Conservation (phyloP, 2,329 filamentous ascomycete genomes). For the Colletotrichum limetticola region DNA sequence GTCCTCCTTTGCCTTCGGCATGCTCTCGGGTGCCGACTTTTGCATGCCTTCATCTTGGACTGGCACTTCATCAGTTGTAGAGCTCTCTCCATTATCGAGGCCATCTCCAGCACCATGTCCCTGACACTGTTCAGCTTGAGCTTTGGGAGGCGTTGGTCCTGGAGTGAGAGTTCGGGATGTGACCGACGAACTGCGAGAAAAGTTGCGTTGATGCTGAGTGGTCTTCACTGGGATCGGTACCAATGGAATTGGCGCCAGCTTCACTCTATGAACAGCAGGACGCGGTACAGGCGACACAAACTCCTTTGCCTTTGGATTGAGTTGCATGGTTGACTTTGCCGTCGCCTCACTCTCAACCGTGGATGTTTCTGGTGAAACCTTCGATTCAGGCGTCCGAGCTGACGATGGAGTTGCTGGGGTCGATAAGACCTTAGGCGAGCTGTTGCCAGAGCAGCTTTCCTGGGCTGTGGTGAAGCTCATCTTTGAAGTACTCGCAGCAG, state of each 20-base stretch:
- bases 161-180: conserved; percentile 21
- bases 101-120: not conserved
- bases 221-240: conserved; percentile 22
- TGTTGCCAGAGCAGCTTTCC: conserved; percentile 4
- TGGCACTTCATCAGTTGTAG: not conserved
- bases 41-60: not conserved
- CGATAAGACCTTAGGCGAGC: not conserved
- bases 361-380: not conserved
- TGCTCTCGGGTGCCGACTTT: not conserved
- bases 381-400: not conserved
- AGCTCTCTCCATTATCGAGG: not conserved
- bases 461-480: conserved; percentile 14
- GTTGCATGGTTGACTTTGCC: not conserved
- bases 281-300: conserved; percentile 5
- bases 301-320: conserved; percentile 24
- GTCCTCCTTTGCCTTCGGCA: not conserved
- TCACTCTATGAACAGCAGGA: not conserved
- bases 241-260: conserved; percentile 3
- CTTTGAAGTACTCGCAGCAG: not conserved
- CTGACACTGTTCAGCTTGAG: not conserved
- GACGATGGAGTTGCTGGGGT: conserved; percentile 15
- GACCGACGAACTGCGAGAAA: conserved; percentile 9
- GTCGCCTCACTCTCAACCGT: not conserved
- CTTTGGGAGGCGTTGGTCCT: conserved; percentile 7
- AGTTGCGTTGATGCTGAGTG: not conserved